phyloP scores from a whole-genome alignment of 805 yeast genomes.

The Kuraishia hungarica region DNA sequence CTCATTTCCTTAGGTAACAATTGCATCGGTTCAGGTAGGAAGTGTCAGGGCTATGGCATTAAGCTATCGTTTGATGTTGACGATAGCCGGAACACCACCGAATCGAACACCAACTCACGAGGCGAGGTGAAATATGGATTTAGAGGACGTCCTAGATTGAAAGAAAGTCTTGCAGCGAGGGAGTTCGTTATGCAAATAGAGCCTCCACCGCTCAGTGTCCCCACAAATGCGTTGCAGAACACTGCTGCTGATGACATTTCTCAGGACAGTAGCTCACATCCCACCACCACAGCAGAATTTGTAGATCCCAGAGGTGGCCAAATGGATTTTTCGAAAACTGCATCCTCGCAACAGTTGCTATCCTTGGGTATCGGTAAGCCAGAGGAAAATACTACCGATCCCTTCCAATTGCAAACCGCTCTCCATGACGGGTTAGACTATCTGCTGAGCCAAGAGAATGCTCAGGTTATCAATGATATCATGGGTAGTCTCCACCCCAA shows the following conservation, averaged over 20 bases:
- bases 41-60: slow-evolving; percentile 43
- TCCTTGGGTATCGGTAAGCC: background rate
- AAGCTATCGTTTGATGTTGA: slow-evolving; percentile 42
- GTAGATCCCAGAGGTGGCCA: background rate
- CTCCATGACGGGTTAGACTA: slow-evolving; percentile 23
- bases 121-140: slow-evolving; percentile 32
- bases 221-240: background rate
- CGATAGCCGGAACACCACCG: slow-evolving; percentile 27
- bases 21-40: slow-evolving; percentile 32
- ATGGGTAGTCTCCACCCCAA: background rate
- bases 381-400: slow-evolving; percentile 12
- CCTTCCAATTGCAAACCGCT: slow-evolving; percentile 20
- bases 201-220: background rate
- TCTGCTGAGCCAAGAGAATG: slow-evolving; percentile 9
- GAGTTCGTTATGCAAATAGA: background rate
- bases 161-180: slow-evolving; percentile 23
- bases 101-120: slow-evolving; percentile 15
- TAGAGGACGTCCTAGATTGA: slow-evolving; percentile 32
- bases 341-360: background rate
- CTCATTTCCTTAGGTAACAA: slow-evolving; percentile 15
- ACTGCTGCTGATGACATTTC: background rate
- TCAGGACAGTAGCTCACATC: background rate
- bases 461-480: background rate
- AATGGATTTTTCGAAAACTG: background rate
- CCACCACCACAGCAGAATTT: background rate